Base-by-base conservation (phyloP, 2,329 filamentous ascomycete genomes). In the Epichloe hybrida region DNA sequence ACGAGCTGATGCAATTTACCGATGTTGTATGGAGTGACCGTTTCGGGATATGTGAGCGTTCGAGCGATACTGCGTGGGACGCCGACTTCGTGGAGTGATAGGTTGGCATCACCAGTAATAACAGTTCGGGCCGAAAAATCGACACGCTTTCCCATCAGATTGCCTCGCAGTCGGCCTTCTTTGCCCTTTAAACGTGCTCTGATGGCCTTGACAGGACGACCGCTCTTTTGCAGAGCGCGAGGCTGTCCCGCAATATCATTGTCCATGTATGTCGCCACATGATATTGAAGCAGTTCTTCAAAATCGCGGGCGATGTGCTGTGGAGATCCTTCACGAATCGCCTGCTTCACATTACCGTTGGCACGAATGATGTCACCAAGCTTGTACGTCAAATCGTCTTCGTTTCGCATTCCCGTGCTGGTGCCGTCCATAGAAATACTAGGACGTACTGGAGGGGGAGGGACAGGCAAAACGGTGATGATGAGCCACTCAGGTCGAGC, bases 341-440 rank as follows among this genome's bases (percentile, higher is more conserved):
- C 93, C 59, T 93, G 84, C 58, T 87, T 83, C 51, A 98, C 90
- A 61, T 95, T 96, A 59, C 86, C 85, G 71, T 98, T 99, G 60
- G 93, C 91, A 58, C 93, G 89, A 60, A 99, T 93, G 61, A 99
- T 96, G 69, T 99, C 93, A 62, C 90, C 90, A 35, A 99, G 76
- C 72, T 99, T 99, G 79, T 96, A 98, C 0, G 93, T 99, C 77
- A 99, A 79, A 75, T 99, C 94, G 67, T 99, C 93, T 70, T 99
- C 93, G 64, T 93, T 93, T 56, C 93, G 86, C 74, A 91, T 83
- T 56, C 93, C 93, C 57, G 88, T 87, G 49, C 88, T 86, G 42
- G 88, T 95, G 49, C 93, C 90, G 63, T 97, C 94, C 72, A 97
- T 91, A 21, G 91, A 94, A 60, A 98, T 95, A 76, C 89, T 96